Base-by-base conservation (phyloP, 345 rosid genomes). In the Aegle marmelos region DNA sequence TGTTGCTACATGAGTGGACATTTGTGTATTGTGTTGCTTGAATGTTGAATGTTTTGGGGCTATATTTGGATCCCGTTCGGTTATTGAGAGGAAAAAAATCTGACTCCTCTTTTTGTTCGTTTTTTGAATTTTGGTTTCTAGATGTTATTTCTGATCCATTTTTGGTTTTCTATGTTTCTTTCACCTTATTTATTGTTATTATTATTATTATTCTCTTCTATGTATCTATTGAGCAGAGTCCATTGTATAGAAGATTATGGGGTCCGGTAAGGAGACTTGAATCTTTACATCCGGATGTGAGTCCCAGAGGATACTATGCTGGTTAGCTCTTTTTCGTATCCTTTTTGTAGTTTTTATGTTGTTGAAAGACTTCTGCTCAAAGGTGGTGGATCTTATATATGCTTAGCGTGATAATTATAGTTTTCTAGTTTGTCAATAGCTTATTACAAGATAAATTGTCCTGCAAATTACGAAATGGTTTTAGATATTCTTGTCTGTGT, bases 181-280 rank as follows among this genome's bases (percentile, higher is more conserved):
- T 73, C 22, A 64, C 60, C 68, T 58, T 69, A 63, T 62, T 58
- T 69, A 63, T 62, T 59, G 34, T 71, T 71, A n/a, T n/a, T n/a
- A n/a, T n/a, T n/a, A n/a, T n/a, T n/a, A n/a, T n/a, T n/a, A n/a
- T n/a, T n/a, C n/a, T 64, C 25, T 79, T 28, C 56, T 48, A 17
- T 66, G 39, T 54, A 67, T 81, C 76, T 72, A 64, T 79, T 84
- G 61, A 78, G 77, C 87, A 96, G 98, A 85, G 88, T 50, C 89
- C 97, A 79, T 58, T 87, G 84, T 86, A 92, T 70, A 89, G 93
- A 86, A 89, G 97, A 83, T 82, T 94, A 36, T 96, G 98, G 99
- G 94, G 97, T 79, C 94, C 92, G 21, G 94, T 90, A 4, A 86
- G 90, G 86, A 87, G 72, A 76, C 85, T 96, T 56, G 97, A 96